Percentiles rank a stretch among this genome's conserved stretches.
Evolutionary conservation across 768 basidiomycete genomes (phyloP).

Genomic region (Brasilioporus rufonigricans): DNA sequence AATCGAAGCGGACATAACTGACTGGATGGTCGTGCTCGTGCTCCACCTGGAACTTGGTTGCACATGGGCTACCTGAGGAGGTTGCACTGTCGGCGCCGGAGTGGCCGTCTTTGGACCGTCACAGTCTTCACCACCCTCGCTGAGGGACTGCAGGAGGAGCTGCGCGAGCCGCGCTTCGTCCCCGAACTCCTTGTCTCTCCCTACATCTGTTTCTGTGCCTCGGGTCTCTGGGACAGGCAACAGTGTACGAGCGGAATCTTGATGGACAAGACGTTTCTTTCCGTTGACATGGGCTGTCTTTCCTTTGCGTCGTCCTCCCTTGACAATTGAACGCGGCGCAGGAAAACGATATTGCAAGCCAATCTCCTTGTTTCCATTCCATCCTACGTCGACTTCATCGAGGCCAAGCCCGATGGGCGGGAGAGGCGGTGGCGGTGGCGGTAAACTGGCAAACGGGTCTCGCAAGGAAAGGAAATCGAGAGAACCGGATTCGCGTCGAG

Average conservation of each 20-base stretch:
- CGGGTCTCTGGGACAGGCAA: constrained; percentile 22
- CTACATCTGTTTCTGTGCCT: constrained; percentile 15
- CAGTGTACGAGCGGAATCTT: constrained; percentile 27
- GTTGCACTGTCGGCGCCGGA: constrained; percentile 5
- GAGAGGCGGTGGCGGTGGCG: constrained; percentile 32
- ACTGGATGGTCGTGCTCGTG: constrained; percentile 30
- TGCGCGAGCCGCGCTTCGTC: constrained; percentile 31
- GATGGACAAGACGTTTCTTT: constrained; percentile 22
- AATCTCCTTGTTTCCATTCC: constrained; percentile 24
- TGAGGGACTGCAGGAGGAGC: constrained; percentile 30
- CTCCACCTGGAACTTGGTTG: constrained; percentile 30
- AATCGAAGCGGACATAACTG: constrained; percentile 23
- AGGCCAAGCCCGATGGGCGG: constrained; percentile 28
- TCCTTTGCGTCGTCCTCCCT: constrained; percentile 19
- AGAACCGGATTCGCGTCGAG: constrained; percentile 26
- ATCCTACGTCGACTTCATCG: constrained; percentile 28
- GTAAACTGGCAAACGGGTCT: constrained; percentile 33
- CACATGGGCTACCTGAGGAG: constrained; percentile 19
- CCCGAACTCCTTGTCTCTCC: constrained; percentile 22
- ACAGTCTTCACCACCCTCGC: constrained; percentile 7
- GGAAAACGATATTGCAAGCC: constrained; percentile 32
- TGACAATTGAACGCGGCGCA: constrained; percentile 31
- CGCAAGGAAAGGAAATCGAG: constrained; percentile 34
- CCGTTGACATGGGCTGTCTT: constrained; percentile 17
- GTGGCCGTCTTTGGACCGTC: constrained; percentile 1